Percentiles rank a stretch among this genome's conserved stretches.
These are phyloP conservation scores for Hymenotorrendiella dingleyae DNA, from an alignment of 2,329 filamentous ascomycete species.

Conservation along the genomic window DNA sequence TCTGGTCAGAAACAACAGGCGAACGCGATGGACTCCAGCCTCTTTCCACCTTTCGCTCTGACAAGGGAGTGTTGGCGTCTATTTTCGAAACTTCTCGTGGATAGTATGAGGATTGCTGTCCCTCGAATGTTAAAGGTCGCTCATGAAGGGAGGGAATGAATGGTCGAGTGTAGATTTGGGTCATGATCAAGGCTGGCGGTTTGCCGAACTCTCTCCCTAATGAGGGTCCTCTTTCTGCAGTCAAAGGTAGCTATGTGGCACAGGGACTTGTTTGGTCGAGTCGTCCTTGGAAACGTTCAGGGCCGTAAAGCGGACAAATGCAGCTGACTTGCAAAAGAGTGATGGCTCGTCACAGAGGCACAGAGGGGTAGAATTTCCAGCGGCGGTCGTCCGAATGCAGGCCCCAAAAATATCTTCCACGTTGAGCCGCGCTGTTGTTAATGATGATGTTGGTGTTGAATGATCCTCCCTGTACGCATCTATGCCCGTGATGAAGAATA, in stretches of 20 bases:
- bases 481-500: too few species aligned
- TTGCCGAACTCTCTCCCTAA: background rate
- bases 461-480: too few species aligned
- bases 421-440: too few species aligned
- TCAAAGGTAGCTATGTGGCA: slow-evolving; percentile 24
- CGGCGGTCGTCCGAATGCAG: background rate
- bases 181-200: slow-evolving; percentile 20
- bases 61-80: slow-evolving; percentile 6
- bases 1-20: slow-evolving; percentile 21
- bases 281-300: slow-evolving; percentile 21
- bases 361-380: background rate
- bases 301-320: slow-evolving; percentile 16
- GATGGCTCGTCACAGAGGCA: background rate
- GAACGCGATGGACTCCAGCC: slow-evolving; percentile 18
- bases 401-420: too few species aligned
- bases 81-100: slow-evolving; percentile 12
- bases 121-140: slow-evolving; percentile 14
- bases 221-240: slow-evolving; percentile 14
- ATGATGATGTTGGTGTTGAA: too few species aligned
- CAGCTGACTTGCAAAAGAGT: slow-evolving; percentile 15
- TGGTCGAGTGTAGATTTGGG: slow-evolving; percentile 26
- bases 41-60: slow-evolving; percentile 13
- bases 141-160: slow-evolving; percentile 20
- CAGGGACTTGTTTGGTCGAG: slow-evolving; percentile 17
- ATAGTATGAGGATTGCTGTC: slow-evolving; percentile 13